Base-by-base conservation (phyloP, 2,329 filamentous ascomycete genomes). In the Phoma sp. region DNA sequence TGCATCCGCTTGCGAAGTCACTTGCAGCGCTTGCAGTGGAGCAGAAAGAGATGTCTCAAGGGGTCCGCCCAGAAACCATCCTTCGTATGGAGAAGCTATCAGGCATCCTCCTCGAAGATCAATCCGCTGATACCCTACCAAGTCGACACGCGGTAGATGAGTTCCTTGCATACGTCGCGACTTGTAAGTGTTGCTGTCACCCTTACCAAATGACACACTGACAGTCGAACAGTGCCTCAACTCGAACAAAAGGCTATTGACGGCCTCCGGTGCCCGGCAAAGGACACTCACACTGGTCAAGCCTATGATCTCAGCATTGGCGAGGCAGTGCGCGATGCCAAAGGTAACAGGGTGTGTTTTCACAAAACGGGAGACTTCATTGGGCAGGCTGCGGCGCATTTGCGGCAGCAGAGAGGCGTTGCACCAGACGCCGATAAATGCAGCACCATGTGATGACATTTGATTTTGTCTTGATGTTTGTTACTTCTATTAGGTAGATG, bases 281-380 rank as follows among this genome's bases (percentile, higher is more conserved):
- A 63, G 47, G 70, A 73, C 53, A 70, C 63, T 37, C 70, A 73
- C 44, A 73, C 70, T 14, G 67, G 69, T 37, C 66, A 71, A 42
- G 35, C 66, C 2, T 73, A 71, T 38, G 70, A 72, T 42, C 68
- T 62, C 30, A 60, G 64, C 10, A 72, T 72, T 29, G 68, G 69
- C 1, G 67, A 72, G 54, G 61, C 67, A 32, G 67, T 71, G 22
- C 64, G 61, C 9, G 68, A 72, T 48, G 71, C 68, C 1, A 72
- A 72, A 49, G 69, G 67, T 2, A 74, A 73, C 40, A 57, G 60
- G 22, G 68, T 73, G 1, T 74, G 69, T 47, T 74, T 72, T 39
- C 71, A 72, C 44, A 73, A 71, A 29, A 68, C 67, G 3, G 70
- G 71, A 8, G 70, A 74, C 42, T 73, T 72, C 40, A 68, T 74